Evolutionary conservation across 805 yeast genomes (phyloP).

Genomic region (Starmerella apicola): DNA sequence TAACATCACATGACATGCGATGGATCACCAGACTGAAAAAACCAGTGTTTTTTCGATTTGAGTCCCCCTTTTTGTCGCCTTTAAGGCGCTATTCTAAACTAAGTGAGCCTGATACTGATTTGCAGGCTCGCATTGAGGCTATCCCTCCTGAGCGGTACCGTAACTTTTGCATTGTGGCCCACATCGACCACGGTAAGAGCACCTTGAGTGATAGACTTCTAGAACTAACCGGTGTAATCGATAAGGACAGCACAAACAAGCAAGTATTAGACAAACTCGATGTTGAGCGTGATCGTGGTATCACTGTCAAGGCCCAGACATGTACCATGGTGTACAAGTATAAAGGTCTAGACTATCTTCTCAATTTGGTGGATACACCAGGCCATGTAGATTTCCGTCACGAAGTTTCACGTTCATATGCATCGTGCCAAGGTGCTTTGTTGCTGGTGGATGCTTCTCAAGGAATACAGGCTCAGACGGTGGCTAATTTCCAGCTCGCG

Average conservation of each 20-base stretch:
- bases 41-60: too few species aligned
- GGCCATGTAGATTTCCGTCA: conserved; percentile 95
- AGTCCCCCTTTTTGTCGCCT: too few species aligned
- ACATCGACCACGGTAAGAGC: conserved; percentile 71
- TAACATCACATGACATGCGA: too few species aligned
- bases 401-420: conserved; percentile 87
- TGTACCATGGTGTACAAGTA: conserved; percentile 79
- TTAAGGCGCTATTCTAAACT: conserved; percentile 1
- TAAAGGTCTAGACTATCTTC: conserved; percentile 57
- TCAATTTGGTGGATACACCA: conserved; percentile 92
- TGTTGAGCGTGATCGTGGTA: conserved; percentile 92
- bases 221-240: conserved; percentile 80
- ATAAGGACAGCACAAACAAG: conserved; percentile 51
- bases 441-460: conserved; percentile 87
- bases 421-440: conserved; percentile 91
- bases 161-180: conserved; percentile 91
- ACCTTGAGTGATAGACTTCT: conserved; percentile 79
- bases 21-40: too few species aligned
- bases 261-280: conserved; percentile 86
- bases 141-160: conserved; percentile 77
- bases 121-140: conserved; percentile 44
- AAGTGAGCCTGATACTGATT: conserved; percentile 3
- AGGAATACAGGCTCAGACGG: conserved; percentile 96
- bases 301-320: conserved; percentile 94
- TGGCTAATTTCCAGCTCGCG: conserved; percentile 90